Evolutionary conservation across 1,284 basidiomycete genomes (phyloP).

Genomic region (Leccinum pachyderme): DNA sequence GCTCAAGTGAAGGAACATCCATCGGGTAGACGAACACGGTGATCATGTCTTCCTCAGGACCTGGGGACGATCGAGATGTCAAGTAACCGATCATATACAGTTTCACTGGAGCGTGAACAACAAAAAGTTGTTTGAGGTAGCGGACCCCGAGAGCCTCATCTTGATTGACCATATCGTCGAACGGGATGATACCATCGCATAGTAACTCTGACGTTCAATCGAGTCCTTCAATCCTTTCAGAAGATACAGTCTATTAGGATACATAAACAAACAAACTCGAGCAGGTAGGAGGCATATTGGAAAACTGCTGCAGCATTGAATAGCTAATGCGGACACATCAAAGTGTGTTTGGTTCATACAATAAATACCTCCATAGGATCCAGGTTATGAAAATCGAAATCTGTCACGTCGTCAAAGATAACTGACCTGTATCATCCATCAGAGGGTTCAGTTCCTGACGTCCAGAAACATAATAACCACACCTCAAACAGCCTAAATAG

Average conservation of each 20-base stretch:
- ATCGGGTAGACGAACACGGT: too few species aligned
- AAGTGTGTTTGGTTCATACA: slow-evolving; percentile 1
- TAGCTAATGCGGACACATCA: slow-evolving; percentile 12
- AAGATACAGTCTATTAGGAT: neutral
- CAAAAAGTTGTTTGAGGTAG: too few species aligned
- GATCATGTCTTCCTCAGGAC: too few species aligned
- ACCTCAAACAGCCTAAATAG: slow-evolving; percentile 21
- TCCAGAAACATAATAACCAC: neutral
- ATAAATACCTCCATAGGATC: slow-evolving; percentile 11
- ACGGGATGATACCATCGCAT: too few species aligned
- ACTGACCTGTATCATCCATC: slow-evolving; percentile 3
- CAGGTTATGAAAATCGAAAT: neutral
- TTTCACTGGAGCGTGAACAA: too few species aligned
- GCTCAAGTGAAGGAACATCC: too few species aligned
- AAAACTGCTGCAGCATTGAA: slow-evolving; percentile 3
- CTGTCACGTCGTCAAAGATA: slow-evolving; percentile 6
- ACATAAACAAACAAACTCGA: neutral
- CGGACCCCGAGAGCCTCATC: too few species aligned
- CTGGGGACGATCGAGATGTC: too few species aligned
- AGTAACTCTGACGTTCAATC: too few species aligned
- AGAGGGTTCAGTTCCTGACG: neutral
- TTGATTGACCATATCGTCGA: too few species aligned
- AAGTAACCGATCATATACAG: too few species aligned
- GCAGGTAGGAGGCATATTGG: too few species aligned
- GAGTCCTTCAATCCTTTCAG: neutral